Base-by-base conservation (phyloP, 140 eudicot genomes). In the Flaveria floridana region DNA sequence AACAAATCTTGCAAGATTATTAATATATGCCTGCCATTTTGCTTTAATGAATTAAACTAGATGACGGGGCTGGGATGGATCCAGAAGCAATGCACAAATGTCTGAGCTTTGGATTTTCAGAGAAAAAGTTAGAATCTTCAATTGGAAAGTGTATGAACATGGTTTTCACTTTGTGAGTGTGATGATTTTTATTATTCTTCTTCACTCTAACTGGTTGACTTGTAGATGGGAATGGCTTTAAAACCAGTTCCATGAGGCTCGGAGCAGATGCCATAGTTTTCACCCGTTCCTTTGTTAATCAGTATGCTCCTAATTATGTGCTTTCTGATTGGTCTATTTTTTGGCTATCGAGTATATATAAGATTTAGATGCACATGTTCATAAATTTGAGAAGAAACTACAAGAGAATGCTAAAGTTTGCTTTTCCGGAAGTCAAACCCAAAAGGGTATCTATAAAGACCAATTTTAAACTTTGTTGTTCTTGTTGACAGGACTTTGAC, bases 171-270 rank as follows among this genome's bases (percentile, higher is more conserved):
- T 59, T 62, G 48, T 7, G 19, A 50, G 18, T 59, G 66, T 62
- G 46, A 8, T 61, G 10, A 19, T 15, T 62, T 48, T 68, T 4
- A 14, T 7, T 8, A 19, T 81, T 25, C 64, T 53, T 44, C 55
- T 50, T 68, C 58, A 44, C 65, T 42, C 46, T 66, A 72, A 82
- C 74, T 53, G 46, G 72, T 73, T 56, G 78, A 80, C 56, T 71
- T 87, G 76, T 88, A 93, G 98, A 93, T 88, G 98, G 98, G 53
- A 93, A 93, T 72, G 98, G 98, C 80, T 93, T 93, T 71, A 93
- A 93, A 82, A 90, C 97, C 18, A 90, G 98, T 78, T 79, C 98
- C 21, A 90, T 93, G 96, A 82, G 98, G 83, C 98, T 93, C 65
- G 98, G 98, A 65, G 91, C 97, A 21, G 98, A 93, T 68, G 98